Base-by-base conservation (phyloP, 176 grass and related monocot species). In the Poa pratensis region DNA sequence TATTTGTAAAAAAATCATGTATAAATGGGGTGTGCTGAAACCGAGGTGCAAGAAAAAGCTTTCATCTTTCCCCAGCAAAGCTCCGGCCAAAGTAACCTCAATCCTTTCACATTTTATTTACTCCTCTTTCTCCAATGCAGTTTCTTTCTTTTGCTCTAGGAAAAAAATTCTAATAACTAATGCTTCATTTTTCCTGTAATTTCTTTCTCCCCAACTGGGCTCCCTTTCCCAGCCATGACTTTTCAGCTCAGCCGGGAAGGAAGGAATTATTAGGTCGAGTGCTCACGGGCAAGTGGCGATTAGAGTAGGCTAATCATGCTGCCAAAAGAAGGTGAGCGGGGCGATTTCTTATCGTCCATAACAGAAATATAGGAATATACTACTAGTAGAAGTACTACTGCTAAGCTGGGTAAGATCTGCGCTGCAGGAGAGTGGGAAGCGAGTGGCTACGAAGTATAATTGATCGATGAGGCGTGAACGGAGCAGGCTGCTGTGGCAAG, bases 1-100 rank as follows among this genome's bases (percentile, higher is more conserved):
- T n/a, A n/a, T n/a, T n/a, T n/a, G n/a, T n/a, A n/a, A n/a, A n/a
- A n/a, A n/a, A n/a, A n/a, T n/a, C n/a, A n/a, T n/a, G n/a, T 89
- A 81, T 81, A 89, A 89, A 89, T 89, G 28, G 82, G 51, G 32
- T 17, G 22, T 63, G 15, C 75, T 79, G 87, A 84, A 63, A 72
- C 74, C 65, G 60, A 57, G 53, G 62, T 82, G 75, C 72, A 84
- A 82, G 79, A 57, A 17, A 17, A 13, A 48, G 9, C 45, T 48
- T 17, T 30, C 39, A 32, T 61, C 83, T 22, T 48, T 83, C 46
- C 40, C 43, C 65, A 35, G 49, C 52, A 20, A 20, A 62, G 37
- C 16, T 51, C 49, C 49, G 5, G 49, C 84, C 83, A 60, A 71
- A 71, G 49, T 30, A 72, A 7, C 23, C 51, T 34, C 9, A 16